Percentiles rank a stretch among this genome's conserved stretches.
Evolutionary conservation across 805 yeast genomes (phyloP).

Genomic region (Debaryomyces maramus): DNA sequence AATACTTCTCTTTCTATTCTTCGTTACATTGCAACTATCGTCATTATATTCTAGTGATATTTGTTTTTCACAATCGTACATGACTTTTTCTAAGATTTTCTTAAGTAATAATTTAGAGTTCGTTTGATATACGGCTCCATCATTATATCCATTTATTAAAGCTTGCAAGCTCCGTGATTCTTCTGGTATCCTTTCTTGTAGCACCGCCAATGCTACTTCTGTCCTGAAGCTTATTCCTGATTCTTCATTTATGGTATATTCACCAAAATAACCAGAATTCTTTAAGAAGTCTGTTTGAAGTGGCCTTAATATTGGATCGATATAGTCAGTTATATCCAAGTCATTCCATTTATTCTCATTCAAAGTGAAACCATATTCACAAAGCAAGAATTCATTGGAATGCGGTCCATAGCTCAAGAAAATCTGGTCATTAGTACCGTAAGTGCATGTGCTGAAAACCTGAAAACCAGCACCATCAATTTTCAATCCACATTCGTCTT

Average conservation of each 20-base stretch:
- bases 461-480: constrained; percentile 51
- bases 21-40: constrained; percentile 15
- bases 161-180: constrained; percentile 35
- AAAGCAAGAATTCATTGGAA: constrained; percentile 73
- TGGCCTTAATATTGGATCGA: constrained; percentile 36
- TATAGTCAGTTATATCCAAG: constrained; percentile 56
- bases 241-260: constrained; percentile 59
- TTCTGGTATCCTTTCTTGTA: constrained; percentile 36
- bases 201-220: constrained; percentile 68
- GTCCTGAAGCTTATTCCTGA: constrained; percentile 68
- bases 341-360: constrained; percentile 64
- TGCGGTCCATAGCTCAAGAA: constrained; percentile 86
- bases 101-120: constrained; percentile 29
- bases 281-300: constrained; percentile 48
- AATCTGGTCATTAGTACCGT: constrained; percentile 53
- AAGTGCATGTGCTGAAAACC: constrained; percentile 36
- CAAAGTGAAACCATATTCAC: constrained; percentile 84
- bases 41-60: constrained; percentile 16
- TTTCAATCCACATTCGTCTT: constrained; percentile 53
- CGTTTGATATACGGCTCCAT: constrained; percentile 41
- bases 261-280: constrained; percentile 62
- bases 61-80: constrained; percentile 21
- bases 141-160: constrained; percentile 48
- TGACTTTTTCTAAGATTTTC: constrained; percentile 32
- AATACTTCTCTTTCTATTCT: constrained; percentile 19